Evolutionary conservation across 106 monocot genomes (phyloP).

Genomic region (Dendrobium catenatum): DNA sequence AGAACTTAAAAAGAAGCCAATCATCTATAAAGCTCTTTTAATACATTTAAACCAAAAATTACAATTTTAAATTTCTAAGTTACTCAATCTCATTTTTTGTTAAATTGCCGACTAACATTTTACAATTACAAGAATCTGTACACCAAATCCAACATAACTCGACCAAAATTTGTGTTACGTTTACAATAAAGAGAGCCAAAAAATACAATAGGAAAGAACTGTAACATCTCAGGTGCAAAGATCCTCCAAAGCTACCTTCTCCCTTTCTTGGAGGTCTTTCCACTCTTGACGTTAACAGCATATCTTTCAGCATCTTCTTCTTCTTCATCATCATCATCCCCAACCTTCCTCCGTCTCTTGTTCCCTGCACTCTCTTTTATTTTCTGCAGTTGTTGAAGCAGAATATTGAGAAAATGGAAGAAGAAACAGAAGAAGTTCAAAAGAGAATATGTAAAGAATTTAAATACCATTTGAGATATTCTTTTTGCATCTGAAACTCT

Average conservation of each 20-base stretch:
- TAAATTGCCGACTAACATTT: no score
- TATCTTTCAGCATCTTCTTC: constrained; percentile 20
- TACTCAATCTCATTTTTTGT: no score
- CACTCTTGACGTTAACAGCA: neutral
- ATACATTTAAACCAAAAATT: no score
- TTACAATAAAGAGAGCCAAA: neutral
- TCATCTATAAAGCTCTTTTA: no score
- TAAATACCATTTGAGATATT: constrained; percentile 43
- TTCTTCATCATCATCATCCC: constrained; percentile 44
- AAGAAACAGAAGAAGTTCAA: neutral
- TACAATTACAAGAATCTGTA: no score
- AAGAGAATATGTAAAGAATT: neutral
- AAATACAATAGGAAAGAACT: neutral
- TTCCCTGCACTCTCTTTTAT: constrained; percentile 40
- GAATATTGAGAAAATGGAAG: neutral
- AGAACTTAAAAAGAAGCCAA: no score
- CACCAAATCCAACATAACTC: neutral
- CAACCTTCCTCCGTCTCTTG: constrained; percentile 35
- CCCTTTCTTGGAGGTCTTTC: neutral
- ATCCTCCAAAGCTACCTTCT: neutral
- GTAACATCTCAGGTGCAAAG: neutral
- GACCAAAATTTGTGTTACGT: neutral
- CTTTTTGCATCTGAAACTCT: constrained; percentile 51
- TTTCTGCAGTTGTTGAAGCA: constrained; percentile 24
- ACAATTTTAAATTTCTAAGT: no score